Conservation (phyloP, 2,329 filamentous ascomycete genomes). For the Hypoxylon sp. region DNA sequence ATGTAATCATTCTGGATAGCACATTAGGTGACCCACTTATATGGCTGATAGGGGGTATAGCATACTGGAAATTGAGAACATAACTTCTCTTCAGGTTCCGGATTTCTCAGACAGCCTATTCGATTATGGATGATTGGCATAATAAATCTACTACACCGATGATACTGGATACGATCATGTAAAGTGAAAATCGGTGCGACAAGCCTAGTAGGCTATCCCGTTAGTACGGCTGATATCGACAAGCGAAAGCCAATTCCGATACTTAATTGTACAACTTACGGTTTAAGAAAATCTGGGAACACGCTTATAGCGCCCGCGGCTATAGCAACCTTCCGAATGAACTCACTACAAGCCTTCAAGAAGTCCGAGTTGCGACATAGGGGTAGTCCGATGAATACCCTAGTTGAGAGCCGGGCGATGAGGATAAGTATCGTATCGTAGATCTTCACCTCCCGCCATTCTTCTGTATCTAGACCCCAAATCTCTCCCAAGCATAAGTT, state of each 20-base stretch:
- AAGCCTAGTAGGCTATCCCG: conserved; percentile 41
- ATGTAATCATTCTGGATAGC: conserved; percentile 56
- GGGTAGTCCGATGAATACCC: conserved; percentile 54
- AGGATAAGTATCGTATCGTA: conserved; percentile 55
- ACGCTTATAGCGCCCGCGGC: conserved; percentile 52
- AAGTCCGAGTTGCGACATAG: conserved; percentile 52
- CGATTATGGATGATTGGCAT: conserved; percentile 56
- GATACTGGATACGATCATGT: conserved; percentile 55
- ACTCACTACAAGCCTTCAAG: conserved; percentile 53
- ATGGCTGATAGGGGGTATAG: background rate
- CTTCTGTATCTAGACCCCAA: conserved; percentile 53
- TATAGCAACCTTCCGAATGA: conserved; percentile 53
- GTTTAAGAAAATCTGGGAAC: conserved; percentile 53
- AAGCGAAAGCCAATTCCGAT: background rate
- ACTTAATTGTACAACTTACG: conserved; percentile 44
- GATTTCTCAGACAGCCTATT: conserved; percentile 39
- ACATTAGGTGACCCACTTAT: background rate
- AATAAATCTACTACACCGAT: conserved; percentile 52
- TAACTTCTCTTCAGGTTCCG: conserved; percentile 41
- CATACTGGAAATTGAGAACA: conserved; percentile 44
- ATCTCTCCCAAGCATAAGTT: conserved; percentile 48
- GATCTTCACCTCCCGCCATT: conserved; percentile 54
- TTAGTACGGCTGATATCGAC: background rate
- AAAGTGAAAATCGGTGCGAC: conserved; percentile 52
- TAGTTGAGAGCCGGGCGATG: conserved; percentile 53